Percentiles rank a stretch among this genome's conserved stretches.
Evolutionary conservation across 306 rosid genomes (phyloP).

Genomic region (Pyrus communis): DNA sequence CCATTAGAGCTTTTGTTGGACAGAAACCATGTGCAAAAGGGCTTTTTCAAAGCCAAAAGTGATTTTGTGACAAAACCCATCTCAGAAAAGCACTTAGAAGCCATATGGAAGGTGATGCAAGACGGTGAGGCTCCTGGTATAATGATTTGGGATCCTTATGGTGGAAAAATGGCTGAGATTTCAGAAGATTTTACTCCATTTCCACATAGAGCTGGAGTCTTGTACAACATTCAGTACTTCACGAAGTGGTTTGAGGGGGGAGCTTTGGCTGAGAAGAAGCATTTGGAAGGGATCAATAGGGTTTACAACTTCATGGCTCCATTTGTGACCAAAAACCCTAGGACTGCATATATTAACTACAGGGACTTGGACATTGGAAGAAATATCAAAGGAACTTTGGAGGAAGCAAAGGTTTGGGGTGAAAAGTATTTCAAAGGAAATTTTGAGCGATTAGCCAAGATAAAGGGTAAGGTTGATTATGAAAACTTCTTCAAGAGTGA

Average conservation of each 20-base stretch:
- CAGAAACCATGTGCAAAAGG: background rate
- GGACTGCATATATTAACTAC: slow-evolving; percentile 3
- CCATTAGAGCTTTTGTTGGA: background rate
- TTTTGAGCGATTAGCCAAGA: background rate
- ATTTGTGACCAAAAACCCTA: slow-evolving; percentile 3
- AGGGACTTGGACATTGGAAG: slow-evolving; percentile 4
- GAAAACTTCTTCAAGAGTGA: background rate
- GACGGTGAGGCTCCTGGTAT: slow-evolving; percentile 1
- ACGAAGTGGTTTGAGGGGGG: background rate
- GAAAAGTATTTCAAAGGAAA: background rate
- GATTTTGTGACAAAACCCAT: slow-evolving; percentile 13
- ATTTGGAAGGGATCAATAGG: background rate
- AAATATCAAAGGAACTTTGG: background rate
- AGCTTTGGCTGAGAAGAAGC: background rate
- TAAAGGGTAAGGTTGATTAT: background rate
- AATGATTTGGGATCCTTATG: slow-evolving; percentile 13
- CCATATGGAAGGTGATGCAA: slow-evolving; percentile 8
- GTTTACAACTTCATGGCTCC: background rate
- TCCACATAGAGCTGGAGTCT: background rate
- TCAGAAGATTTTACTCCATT: slow-evolving; percentile 10
- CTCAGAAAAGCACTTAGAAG: background rate
- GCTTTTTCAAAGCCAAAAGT: slow-evolving; percentile 8
- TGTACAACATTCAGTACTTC: slow-evolving; percentile 1
- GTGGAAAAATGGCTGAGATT: slow-evolving; percentile 21
- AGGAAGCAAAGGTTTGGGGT: slow-evolving; percentile 2